These are phyloP conservation scores for Termitomyces heimii DNA, from an alignment of 768 basidiomycete species.

Conservation along the genomic window DNA sequence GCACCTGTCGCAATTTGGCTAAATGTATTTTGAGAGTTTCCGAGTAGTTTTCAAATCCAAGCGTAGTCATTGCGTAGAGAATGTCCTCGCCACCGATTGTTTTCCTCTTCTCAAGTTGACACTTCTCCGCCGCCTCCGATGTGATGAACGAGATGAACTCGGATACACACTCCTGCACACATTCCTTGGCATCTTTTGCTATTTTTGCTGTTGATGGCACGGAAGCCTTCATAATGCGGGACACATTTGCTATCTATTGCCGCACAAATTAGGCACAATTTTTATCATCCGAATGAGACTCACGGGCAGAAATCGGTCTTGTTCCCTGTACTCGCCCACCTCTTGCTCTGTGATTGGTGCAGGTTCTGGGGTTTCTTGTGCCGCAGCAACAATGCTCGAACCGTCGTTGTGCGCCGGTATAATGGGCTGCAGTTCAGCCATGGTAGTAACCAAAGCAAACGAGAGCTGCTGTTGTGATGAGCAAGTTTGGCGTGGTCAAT, in stretches of 20 bases:
- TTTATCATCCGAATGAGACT: conserved; percentile 18
- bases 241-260: conserved; percentile 93
- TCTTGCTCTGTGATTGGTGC: conserved; percentile 86
- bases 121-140: conserved; percentile 93
- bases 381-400: conserved; percentile 24
- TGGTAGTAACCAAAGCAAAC: conserved; percentile 4
- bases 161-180: conserved; percentile 96
- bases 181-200: conserved; percentile 97
- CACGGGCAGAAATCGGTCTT: conserved; percentile 93
- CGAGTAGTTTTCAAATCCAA: conserved; percentile 94
- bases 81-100: conserved; percentile 98
- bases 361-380: conserved; percentile 45
- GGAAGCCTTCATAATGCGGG: conserved; percentile 92
- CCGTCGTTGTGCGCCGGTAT: conserved; percentile 35
- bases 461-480: not conserved
- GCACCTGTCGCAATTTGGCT: conserved; percentile 80
- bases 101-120: conserved; percentile 92
- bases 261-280: not conserved
- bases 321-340: conserved; percentile 91
- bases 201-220: conserved; percentile 92
- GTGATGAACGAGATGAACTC: conserved; percentile 99
- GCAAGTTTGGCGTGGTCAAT: not conserved
- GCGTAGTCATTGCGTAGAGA: conserved; percentile 84
- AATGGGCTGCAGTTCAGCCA: conserved; percentile 36
- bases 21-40: conserved; percentile 91